Base-by-base conservation (phyloP, 2,329 filamentous ascomycete genomes). In the Aureobasidium uvarum region DNA sequence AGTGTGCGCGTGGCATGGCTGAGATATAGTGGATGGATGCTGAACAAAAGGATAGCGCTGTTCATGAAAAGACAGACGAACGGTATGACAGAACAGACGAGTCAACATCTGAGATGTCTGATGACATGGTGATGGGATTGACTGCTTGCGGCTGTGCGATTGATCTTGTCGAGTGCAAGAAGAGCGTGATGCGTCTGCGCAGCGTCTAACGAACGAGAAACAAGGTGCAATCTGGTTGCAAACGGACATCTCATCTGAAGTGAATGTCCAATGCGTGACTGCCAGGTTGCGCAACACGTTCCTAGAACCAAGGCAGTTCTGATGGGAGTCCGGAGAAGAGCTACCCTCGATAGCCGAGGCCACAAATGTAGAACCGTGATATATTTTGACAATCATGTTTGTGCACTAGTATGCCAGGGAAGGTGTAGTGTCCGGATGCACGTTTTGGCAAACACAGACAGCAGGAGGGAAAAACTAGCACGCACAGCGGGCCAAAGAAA, bases 1-100 rank as follows among this genome's bases (percentile, higher is more conserved):
- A 28, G 14, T 55, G 13, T 14, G 52, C 23, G 36, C 18, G 8
- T 36, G 31, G 20, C 20, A 46, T 36, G 28, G 16, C 7, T 31
- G 11, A 13, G 23, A 11, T 56, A 1, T 18, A 18, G 13, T 41
- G 31, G 33, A 28, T 16, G 5, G 13, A 25, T 16, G 7, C n/a
- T 28, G 18, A 43, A 7, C 11, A 56, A 5, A 31, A 31, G 23
- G 23, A 18, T 25, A 28, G 46, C 18, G 11, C 16, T 14, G 11
- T 28, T 13, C 8, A 25, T 36, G 28, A 36, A 28, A 36, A 23
- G 56, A 43, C 3, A 48, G 28, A 60, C 38, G 31, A 38, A 48
- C 41, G 41, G 56, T 46, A 46, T 8, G 56, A 46, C 23, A 38
- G 54, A 20, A 58, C n/a, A 14, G 54, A 58, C 2, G 54, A 58